Percentiles rank a stretch among this genome's conserved stretches.
phyloP scores from a whole-genome alignment of 306 rosid genomes.

The Arachis hypogaea region DNA sequence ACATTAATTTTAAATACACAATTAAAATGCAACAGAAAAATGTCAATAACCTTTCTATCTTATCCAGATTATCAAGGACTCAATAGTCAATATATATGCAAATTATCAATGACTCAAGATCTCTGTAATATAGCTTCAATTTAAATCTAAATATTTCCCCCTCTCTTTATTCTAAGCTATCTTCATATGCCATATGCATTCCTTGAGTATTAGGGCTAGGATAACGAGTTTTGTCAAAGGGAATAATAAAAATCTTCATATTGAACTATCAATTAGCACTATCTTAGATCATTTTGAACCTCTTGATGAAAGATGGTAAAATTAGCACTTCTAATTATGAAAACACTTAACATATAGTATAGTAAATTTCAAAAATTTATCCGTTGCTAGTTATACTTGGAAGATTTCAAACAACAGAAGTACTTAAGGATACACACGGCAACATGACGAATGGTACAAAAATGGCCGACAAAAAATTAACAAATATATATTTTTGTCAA shows the following conservation, averaged over 20 bases:
- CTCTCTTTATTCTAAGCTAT: background rate
- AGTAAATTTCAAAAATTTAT: too few relatives aligned
- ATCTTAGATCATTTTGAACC: background rate
- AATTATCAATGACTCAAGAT: background rate
- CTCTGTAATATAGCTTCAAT: background rate
- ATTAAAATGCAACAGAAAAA: background rate
- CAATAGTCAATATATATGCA: background rate
- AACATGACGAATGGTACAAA: background rate
- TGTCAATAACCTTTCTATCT: background rate
- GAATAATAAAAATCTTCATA: background rate
- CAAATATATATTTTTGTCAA: background rate
- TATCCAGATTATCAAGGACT: background rate
- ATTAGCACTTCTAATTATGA: too few relatives aligned
- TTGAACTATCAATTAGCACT: slow-evolving; percentile 2
- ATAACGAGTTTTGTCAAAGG: background rate
- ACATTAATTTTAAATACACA: background rate
- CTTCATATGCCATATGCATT: background rate
- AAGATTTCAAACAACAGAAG: background rate
- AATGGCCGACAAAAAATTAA: background rate
- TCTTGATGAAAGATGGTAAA: background rate
- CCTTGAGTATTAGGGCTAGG: background rate
- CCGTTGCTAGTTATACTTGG: background rate
- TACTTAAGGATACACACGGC: background rate
- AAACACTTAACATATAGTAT: too few relatives aligned
- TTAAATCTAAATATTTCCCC: background rate